Base-by-base conservation (phyloP, 768 basidiomycete genomes). In the Trichaptum fuscoviolaceum region DNA sequence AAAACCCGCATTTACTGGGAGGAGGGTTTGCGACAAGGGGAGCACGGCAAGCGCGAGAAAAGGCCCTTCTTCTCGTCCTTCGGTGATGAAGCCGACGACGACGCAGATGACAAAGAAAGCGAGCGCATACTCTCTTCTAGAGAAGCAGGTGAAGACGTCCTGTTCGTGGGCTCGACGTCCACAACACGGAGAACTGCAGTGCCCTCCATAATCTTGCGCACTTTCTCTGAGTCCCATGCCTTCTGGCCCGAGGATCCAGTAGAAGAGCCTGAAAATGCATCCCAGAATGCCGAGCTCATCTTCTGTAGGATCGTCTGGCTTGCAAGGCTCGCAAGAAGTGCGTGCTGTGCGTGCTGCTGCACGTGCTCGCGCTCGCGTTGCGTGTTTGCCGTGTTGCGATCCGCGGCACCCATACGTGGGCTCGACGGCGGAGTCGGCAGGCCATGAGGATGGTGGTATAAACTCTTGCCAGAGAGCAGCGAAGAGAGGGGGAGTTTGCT, bases 241-340 rank as follows among this genome's bases (percentile, higher is more conserved):
- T 76, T 79, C 57, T 73, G 7, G 61, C 71, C 65, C 60, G 70
- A 15, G 63, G 65, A 71, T 66, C 70, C 63, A 0, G 75, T 58
- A 1, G 77, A 71, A 17, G 73, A 71, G 2, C 87, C 88, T n/a
- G 88, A 83, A 77, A 95, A 95, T 18, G 94, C 94, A 69, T 93
- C 92, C 90, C 93, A 92, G 78, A 95, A 95, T 58, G 93, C 91
- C 24, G 79, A 75, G 5, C 90, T 88, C 35, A 95, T 81, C 72
- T 87, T 88, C 72, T 80, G 78, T 63, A 91, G 69, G 34, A 96
- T 77, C 0, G 93, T 95, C 77, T 93, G 88, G 60, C 86, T 85
- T 9, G 92, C 93, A 68, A 93, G 80, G n/a, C 85, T 84, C 12
- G 92, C 93, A 20, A 88, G 79, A 71, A 88, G 79, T 7, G 85